phyloP scores from a whole-genome alignment of 305 asterid species.

The Plantago lanceolata region DNA sequence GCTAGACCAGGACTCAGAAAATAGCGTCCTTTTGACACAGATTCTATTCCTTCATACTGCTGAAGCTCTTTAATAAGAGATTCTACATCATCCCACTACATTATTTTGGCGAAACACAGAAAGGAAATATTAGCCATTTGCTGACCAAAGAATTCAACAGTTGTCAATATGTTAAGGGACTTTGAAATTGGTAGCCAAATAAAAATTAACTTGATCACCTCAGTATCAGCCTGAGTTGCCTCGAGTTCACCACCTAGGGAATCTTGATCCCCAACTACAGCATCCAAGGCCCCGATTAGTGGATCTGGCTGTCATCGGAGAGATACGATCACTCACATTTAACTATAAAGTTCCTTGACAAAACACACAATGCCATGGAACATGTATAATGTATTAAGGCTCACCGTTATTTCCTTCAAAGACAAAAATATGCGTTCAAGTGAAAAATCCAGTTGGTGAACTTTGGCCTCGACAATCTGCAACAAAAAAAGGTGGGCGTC shows the following conservation, averaged over 20 bases:
- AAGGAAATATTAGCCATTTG: not conserved
- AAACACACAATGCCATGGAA: slow-evolving; percentile 15
- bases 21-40: slow-evolving; percentile 77
- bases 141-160: not conserved
- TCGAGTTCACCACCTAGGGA: slow-evolving; percentile 57
- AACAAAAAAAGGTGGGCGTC: slow-evolving; percentile 17
- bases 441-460: slow-evolving; percentile 81
- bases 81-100: slow-evolving; percentile 86
- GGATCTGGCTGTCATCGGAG: slow-evolving; percentile 81
- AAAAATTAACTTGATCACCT: slow-evolving; percentile 40
- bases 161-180: slow-evolving; percentile 11
- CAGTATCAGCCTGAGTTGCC: slow-evolving; percentile 59
- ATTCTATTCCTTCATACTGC: slow-evolving; percentile 65
- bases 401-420: slow-evolving; percentile 80
- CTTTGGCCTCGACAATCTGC: slow-evolving; percentile 89
- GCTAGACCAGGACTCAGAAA: slow-evolving; percentile 94
- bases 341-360: slow-evolving; percentile 10
- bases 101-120: slow-evolving; percentile 11
- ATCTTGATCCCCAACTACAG: slow-evolving; percentile 70
- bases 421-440: slow-evolving; percentile 87
- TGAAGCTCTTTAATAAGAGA: slow-evolving; percentile 64
- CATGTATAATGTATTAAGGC: slow-evolving; percentile 8
- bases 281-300: slow-evolving; percentile 70
- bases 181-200: slow-evolving; percentile 9
- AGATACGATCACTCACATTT: slow-evolving; percentile 14